Percentiles rank a stretch among this genome's conserved stretches.
Conservation (phyloP, 2,329 filamentous ascomycete genomes). For the Colletotrichum sp. region DNA sequence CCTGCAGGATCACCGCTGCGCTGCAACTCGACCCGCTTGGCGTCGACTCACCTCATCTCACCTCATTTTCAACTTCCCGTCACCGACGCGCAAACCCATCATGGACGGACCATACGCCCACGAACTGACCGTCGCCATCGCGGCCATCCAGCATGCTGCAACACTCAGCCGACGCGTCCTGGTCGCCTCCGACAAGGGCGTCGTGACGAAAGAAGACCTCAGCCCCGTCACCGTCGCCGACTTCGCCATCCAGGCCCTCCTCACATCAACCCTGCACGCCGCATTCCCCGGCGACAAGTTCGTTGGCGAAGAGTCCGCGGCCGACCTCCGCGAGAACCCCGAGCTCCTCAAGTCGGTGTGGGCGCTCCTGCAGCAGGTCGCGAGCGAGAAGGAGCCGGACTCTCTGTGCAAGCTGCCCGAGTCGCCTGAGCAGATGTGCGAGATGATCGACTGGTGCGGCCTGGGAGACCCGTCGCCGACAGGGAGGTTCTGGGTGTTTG, state of each 20-base stretch:
- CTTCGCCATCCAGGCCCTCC: conserved; percentile 63
- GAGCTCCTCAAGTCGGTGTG: conserved; percentile 52
- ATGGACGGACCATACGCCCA: conserved; percentile 49
- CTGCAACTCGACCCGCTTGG: neutral
- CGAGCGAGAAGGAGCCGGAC: conserved; percentile 29
- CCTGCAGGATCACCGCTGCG: neutral
- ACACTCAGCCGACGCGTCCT: conserved; percentile 56
- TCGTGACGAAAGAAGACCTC: conserved; percentile 58
- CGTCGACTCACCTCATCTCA: neutral
- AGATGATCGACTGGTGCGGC: conserved; percentile 59
- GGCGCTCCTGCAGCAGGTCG: conserved; percentile 42
- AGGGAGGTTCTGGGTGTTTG: conserved; percentile 62
- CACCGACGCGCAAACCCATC: neutral
- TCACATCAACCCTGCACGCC: conserved; percentile 53
- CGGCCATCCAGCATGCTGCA: conserved; percentile 49
- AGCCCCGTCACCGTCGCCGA: conserved; percentile 65
- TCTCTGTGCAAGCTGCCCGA: conserved; percentile 37
- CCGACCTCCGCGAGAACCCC: conserved; percentile 47
- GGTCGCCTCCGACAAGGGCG: conserved; percentile 51
- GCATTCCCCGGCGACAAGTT: conserved; percentile 57
- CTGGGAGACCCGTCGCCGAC: conserved; percentile 34
- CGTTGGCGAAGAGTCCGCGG: conserved; percentile 62
- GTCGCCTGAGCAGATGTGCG: conserved; percentile 51
- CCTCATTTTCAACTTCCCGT: neutral
- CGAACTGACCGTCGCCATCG: conserved; percentile 49